Conservation (phyloP, 2,329 filamentous ascomycete species). For the Cladophialophora immunda region DNA sequence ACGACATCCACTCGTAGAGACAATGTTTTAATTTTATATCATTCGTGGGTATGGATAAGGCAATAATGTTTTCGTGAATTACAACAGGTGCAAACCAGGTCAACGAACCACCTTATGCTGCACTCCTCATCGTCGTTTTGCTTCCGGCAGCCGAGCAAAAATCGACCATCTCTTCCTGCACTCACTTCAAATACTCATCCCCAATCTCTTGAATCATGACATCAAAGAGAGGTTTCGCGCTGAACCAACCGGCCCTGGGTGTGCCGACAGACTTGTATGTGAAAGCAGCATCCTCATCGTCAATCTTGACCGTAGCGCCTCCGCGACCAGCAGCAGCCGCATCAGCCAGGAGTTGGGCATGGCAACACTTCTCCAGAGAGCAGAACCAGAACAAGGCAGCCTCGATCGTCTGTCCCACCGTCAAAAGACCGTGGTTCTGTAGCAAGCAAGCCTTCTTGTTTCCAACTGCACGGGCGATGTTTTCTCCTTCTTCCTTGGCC, state of each 20-base stretch:
- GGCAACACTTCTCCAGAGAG: conserved; percentile 63
- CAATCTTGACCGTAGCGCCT: conserved; percentile 71
- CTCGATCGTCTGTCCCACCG: conserved; percentile 52
- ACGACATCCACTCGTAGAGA: not conserved
- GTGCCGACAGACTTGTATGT: conserved; percentile 73
- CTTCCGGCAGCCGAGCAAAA: not conserved
- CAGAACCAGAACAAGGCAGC: conserved; percentile 65
- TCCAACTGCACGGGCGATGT: conserved; percentile 50
- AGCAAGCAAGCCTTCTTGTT: conserved; percentile 52
- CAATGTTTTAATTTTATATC: not conserved
- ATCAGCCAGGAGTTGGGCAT: conserved; percentile 63
- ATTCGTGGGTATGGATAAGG: not conserved
- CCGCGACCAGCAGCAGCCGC: conserved; percentile 57
- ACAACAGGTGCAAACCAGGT: not conserved
- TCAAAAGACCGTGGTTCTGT: conserved; percentile 54
- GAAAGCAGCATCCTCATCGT: conserved; percentile 71
- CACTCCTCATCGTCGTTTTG: not conserved
- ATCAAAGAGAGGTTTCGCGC: conserved; percentile 75
- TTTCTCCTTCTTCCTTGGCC: conserved; percentile 50
- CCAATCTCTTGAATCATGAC: conserved; percentile 69
- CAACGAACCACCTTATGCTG: not conserved
- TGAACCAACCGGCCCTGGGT: conserved; percentile 72
- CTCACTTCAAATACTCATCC: conserved; percentile 59
- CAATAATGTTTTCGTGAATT: not conserved
- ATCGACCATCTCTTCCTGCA: not conserved